These are phyloP conservation scores for Hypoxylon trugodes DNA, from an alignment of 495 filamentous ascomycete genomes.

Conservation along the genomic window DNA sequence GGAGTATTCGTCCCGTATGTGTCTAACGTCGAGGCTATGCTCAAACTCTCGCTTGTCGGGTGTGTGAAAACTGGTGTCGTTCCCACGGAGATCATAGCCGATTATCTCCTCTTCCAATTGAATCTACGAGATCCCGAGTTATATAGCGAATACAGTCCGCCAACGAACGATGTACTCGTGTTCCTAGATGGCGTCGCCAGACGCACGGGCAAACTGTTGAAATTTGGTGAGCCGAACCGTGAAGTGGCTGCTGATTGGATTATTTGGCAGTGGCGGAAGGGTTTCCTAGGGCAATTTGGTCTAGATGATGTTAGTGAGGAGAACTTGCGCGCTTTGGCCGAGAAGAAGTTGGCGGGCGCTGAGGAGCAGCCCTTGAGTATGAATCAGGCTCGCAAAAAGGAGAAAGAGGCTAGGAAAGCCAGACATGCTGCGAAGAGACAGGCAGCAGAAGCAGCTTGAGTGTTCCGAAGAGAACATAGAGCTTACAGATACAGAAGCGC, in stretches of 20 bases:
- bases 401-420: slow-evolving; percentile 51
- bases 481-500: neutral
- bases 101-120: slow-evolving; percentile 87
- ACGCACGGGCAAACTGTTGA: slow-evolving; percentile 77
- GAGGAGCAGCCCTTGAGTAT: slow-evolving; percentile 49
- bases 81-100: slow-evolving; percentile 75
- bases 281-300: slow-evolving; percentile 77
- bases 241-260: slow-evolving; percentile 83
- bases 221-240: slow-evolving; percentile 74
- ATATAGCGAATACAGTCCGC: slow-evolving; percentile 71
- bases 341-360: slow-evolving; percentile 40
- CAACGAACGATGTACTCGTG: slow-evolving; percentile 82
- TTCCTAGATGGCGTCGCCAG: slow-evolving; percentile 73
- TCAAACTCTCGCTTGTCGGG: slow-evolving; percentile 89
- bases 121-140: slow-evolving; percentile 66
- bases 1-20: slow-evolving; percentile 96
- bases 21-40: slow-evolving; percentile 82
- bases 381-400: slow-evolving; percentile 56
- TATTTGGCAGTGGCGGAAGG: slow-evolving; percentile 83
- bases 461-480: neutral
- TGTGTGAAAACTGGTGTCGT: slow-evolving; percentile 91
- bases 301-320: slow-evolving; percentile 79
- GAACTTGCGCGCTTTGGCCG: slow-evolving; percentile 47
- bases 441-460: slow-evolving; percentile 5
- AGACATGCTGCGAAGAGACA: slow-evolving; percentile 45